Evolutionary conservation across 768 basidiomycete species (phyloP).

Genomic region (Rhodotorula toruloides): DNA sequence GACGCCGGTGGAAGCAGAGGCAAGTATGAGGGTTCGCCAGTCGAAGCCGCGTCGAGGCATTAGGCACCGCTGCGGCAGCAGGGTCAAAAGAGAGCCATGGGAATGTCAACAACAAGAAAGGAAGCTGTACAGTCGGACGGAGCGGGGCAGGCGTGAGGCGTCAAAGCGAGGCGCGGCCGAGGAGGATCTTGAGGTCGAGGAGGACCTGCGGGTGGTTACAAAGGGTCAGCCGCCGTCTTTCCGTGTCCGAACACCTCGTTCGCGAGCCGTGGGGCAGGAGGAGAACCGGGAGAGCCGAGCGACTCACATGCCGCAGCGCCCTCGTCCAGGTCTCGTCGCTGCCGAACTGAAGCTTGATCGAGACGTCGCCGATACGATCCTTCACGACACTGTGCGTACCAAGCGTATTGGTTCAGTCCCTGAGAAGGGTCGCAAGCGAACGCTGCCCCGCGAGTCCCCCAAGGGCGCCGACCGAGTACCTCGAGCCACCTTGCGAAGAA

Average conservation of each 20-base stretch:
- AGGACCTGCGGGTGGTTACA: slow-evolving; percentile 15
- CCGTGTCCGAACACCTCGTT: too few relatives aligned
- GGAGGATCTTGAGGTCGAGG: slow-evolving; percentile 74
- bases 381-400: slow-evolving; percentile 64
- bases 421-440: not conserved
- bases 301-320: slow-evolving; percentile 72
- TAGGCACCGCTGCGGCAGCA: too few relatives aligned
- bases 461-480: slow-evolving; percentile 12
- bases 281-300: slow-evolving; percentile 2
- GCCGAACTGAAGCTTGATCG: slow-evolving; percentile 87
- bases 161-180: slow-evolving; percentile 45
- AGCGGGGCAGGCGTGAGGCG: not conserved
- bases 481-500: not conserved
- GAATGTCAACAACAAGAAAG: not conserved
- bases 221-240: slow-evolving; percentile 13
- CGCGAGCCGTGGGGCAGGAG: not conserved
- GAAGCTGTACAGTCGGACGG: not conserved
- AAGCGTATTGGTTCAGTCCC: not conserved
- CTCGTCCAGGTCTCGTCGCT: slow-evolving; percentile 96
- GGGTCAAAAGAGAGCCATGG: not conserved
- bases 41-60: too few relatives aligned
- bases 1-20: too few relatives aligned
- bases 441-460: not conserved
- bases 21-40: too few relatives aligned
- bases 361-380: slow-evolving; percentile 93